A percentile compares a stretch with the other conserved stretches of the same genome.
These are phyloP conservation scores for Xylaria castorea DNA, from an alignment of 495 filamentous ascomycete species.

Conservation along the genomic window DNA sequence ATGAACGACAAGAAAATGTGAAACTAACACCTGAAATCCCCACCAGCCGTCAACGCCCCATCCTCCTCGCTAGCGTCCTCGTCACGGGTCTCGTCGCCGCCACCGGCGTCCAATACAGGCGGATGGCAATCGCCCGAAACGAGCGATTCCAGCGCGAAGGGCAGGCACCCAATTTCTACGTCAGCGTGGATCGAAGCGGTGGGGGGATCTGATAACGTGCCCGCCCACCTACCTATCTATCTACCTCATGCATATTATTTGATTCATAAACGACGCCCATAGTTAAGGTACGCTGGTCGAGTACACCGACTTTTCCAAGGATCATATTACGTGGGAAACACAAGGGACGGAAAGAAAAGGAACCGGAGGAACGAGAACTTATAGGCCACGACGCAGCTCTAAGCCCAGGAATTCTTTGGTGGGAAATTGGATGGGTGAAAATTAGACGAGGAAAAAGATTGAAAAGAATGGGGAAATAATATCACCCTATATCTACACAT, in stretches of 20 bases:
- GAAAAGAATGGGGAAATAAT: not conserved
- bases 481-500: not conserved
- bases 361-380: not conserved
- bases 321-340: not conserved
- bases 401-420: not conserved
- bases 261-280: not conserved
- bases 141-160: conserved; percentile 44
- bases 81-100: conserved; percentile 37
- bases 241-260: not conserved
- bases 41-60: conserved; percentile 43
- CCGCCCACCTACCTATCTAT: too few species aligned
- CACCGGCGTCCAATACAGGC: conserved; percentile 44
- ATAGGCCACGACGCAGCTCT: not conserved
- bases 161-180: conserved; percentile 47
- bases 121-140: conserved; percentile 45
- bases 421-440: too few species aligned
- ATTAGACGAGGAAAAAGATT: not conserved
- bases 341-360: conserved; percentile 2
- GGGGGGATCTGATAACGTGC: conserved; percentile 49
- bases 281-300: not conserved
- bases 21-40: conserved; percentile 2
- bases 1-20: too few species aligned
- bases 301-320: not conserved
- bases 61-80: conserved; percentile 39
- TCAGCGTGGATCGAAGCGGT: conserved; percentile 57